Conservation (phyloP, 805 yeast species). For the Geotrichum ghanense region DNA sequence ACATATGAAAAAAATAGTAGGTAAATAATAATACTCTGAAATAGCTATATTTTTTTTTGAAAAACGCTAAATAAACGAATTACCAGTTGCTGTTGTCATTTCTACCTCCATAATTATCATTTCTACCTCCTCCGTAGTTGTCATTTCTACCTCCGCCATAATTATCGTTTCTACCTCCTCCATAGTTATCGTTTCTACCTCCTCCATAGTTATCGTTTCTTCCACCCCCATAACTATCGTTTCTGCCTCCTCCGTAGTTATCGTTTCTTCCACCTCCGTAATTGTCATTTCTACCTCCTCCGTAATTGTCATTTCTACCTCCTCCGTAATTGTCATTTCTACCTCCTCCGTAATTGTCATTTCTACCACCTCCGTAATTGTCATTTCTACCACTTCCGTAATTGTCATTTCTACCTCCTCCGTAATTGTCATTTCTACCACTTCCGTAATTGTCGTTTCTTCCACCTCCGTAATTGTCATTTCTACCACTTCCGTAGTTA, state of each 20-base stretch:
- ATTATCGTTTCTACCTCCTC: not conserved
- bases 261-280: not conserved
- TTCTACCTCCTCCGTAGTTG: not conserved
- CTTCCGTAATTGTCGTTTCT: not conserved
- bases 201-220: not conserved
- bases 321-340: not conserved
- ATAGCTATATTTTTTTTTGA: no score
- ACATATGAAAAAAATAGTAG: no score
- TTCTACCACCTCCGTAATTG: not conserved
- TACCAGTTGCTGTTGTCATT: no score
- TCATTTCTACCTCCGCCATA: not conserved
- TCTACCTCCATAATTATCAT: not conserved
- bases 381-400: not conserved
- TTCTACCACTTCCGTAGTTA: not conserved
- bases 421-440: not conserved
- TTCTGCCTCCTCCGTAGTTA: not conserved
- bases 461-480: not conserved
- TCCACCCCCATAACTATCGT: not conserved
- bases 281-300: not conserved
- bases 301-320: not conserved
- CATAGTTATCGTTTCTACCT: not conserved
- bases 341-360: not conserved
- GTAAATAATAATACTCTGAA: no score
- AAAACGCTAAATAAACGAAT: no score
- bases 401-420: no score